phyloP scores from a whole-genome alignment of 345 rosid species.

The Hibiscus syriacus region DNA sequence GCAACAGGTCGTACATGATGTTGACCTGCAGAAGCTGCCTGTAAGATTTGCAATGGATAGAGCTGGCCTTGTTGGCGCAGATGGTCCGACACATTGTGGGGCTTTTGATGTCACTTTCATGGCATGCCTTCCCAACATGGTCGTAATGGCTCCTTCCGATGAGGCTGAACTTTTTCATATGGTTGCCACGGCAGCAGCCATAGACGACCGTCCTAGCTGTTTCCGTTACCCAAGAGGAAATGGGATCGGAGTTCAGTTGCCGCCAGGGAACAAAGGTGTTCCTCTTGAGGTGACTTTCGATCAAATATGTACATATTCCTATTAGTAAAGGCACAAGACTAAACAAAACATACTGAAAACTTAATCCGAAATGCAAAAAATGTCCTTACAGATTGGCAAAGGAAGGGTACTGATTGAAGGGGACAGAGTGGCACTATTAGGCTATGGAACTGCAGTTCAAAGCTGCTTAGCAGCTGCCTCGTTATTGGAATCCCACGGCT shows the following conservation, averaged over 20 bases:
- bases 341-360: not conserved
- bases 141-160: slow-evolving; percentile 97
- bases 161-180: slow-evolving; percentile 97
- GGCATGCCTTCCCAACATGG: slow-evolving; percentile 99
- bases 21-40: slow-evolving; percentile 89
- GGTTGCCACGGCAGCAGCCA: slow-evolving; percentile 93
- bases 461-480: slow-evolving; percentile 75
- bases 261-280: slow-evolving; percentile 74
- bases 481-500: slow-evolving; percentile 42
- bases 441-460: slow-evolving; percentile 86
- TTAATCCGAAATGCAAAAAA: not conserved
- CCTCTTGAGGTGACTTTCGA: slow-evolving; percentile 58
- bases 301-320: not conserved
- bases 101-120: slow-evolving; percentile 89
- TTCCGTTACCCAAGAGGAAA: slow-evolving; percentile 96
- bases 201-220: slow-evolving; percentile 91
- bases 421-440: slow-evolving; percentile 77
- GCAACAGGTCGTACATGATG: slow-evolving; percentile 87
- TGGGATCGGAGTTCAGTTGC: slow-evolving; percentile 69
- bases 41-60: slow-evolving; percentile 98
- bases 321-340: not conserved
- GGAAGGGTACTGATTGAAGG: slow-evolving; percentile 84
- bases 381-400: slow-evolving; percentile 62
- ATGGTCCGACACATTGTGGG: slow-evolving; percentile 98
- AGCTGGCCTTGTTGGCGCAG: slow-evolving; percentile 97